Evolutionary conservation across 805 yeast species (phyloP).

Genomic region (Ogataea polymorpha): DNA sequence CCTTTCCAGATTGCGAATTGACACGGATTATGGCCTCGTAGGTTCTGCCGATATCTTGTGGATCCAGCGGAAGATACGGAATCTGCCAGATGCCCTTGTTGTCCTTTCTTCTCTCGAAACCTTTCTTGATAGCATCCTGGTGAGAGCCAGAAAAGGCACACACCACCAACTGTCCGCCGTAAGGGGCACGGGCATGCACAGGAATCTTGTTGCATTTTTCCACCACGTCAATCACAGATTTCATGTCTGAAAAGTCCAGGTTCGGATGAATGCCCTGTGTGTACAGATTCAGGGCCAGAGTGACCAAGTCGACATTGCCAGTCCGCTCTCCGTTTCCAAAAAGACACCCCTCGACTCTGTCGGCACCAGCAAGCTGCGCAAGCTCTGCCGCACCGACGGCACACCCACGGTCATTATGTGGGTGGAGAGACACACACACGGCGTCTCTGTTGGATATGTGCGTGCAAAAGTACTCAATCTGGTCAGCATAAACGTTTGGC

Average conservation of each 20-base stretch:
- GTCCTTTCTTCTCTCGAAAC: constrained; percentile 35
- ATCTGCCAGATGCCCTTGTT: constrained; percentile 55
- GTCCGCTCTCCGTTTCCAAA: constrained; percentile 86
- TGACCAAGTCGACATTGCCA: constrained; percentile 76
- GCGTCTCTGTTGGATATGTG: constrained; percentile 69
- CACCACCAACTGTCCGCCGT: constrained; percentile 75
- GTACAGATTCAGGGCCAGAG: constrained; percentile 73
- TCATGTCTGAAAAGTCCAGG: constrained; percentile 67
- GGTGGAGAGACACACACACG: constrained; percentile 68
- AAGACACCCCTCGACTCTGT: constrained; percentile 79
- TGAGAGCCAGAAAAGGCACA: constrained; percentile 69
- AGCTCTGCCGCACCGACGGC: constrained; percentile 81
- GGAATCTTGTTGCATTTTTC: constrained; percentile 79
- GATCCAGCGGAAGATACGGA: constrained; percentile 83
- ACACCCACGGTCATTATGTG: constrained; percentile 83
- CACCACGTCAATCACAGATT: constrained; percentile 61
- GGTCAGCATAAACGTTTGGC: constrained; percentile 78
- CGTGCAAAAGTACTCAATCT: constrained; percentile 68
- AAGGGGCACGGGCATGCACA: constrained; percentile 72
- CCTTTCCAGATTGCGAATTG: constrained; percentile 85
- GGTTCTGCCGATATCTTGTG: constrained; percentile 81
- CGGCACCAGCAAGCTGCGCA: constrained; percentile 77
- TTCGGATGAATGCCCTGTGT: constrained; percentile 74
- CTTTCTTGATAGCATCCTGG: constrained; percentile 38
- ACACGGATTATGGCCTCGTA: constrained; percentile 90